Base-by-base conservation (phyloP, 2,329 filamentous ascomycete genomes). In the Aaosphaeria arxii region DNA sequence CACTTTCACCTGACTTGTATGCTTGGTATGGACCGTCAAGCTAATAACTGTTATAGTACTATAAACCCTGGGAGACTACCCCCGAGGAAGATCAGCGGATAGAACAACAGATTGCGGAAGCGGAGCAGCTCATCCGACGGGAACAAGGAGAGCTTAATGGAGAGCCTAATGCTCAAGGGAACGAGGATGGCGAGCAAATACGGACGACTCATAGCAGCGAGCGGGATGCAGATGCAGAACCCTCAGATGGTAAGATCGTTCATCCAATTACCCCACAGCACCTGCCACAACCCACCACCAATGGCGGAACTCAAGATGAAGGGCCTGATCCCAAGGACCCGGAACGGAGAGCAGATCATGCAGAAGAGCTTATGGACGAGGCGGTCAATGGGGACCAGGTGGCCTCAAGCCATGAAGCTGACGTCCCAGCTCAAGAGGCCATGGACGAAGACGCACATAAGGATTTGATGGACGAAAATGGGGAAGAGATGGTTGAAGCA, bases 21-120 rank as follows among this genome's bases (percentile, higher is more conserved):
- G 33, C 33, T 36, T 9, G n/a, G 2, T 36, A 9, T 9, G n/a
- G 4, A n/a, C 33, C 4, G 33, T n/a, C 17, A 24, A 24, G 17
- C 59, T 55, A 44, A 71, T 36, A 36, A 17, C 35, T 9, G 44
- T 47, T 6, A 39, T 55, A 96, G 90, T 92, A 87, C 69, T 96
- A 94, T 70, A 85, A 86, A 41, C 92, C 92, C 1, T 95, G 88
- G 86, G 84, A 90, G 58, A 77, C 88, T 47, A 83, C 82, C 31
- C 68, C 75, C 5, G 77, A 82, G 40, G 87, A 96, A 66, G 83
- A 91, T 67, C 80, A 83, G 5, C 76, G 71, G 7, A 88, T 96
- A 63, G 79, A 85, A 41, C 74, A 79, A 4, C 91, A 96, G 67
- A 77, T 89, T 30, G 76, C 79, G 42, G 81, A 86, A 45, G 82